Evolutionary conservation across 129 eudicot genomes (phyloP).

Genomic region (Gnaphalium uliginosum): DNA sequence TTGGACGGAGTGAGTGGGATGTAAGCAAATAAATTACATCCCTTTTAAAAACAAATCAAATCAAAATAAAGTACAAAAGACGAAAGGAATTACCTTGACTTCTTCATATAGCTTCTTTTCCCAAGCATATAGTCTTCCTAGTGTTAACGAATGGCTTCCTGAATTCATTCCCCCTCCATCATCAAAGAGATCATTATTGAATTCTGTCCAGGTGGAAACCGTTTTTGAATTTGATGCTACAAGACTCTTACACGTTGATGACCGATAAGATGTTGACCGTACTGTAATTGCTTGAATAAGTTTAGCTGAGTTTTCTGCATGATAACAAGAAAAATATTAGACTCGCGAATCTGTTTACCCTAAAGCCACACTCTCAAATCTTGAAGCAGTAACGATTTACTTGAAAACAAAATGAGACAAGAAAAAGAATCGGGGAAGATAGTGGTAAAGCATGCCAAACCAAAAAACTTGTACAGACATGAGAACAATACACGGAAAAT

Average conservation of each 20-base stretch:
- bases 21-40: background rate
- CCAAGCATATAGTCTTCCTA: constrained; percentile 97
- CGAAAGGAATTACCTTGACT: constrained; percentile 64
- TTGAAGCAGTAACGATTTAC: background rate
- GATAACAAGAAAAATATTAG: constrained; percentile 6
- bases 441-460: background rate
- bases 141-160: constrained; percentile 88
- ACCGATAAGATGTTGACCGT: constrained; percentile 72
- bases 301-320: constrained; percentile 87
- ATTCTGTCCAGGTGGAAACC: constrained; percentile 82
- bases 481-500: background rate
- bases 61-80: background rate
- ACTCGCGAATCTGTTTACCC: background rate
- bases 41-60: background rate
- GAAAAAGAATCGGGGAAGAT: background rate
- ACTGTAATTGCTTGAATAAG: constrained; percentile 73
- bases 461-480: background rate
- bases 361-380: background rate
- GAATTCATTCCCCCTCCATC: constrained; percentile 97
- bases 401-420: too few relatives aligned
- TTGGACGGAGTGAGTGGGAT: background rate
- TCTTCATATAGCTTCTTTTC: constrained; percentile 95
- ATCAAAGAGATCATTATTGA: constrained; percentile 83
- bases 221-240: constrained; percentile 84
- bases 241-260: constrained; percentile 80